These are phyloP conservation scores for Symbiodinium pilosum DNA, from an alignment of 73 alveolate genomes.

Conservation along the genomic window DNA sequence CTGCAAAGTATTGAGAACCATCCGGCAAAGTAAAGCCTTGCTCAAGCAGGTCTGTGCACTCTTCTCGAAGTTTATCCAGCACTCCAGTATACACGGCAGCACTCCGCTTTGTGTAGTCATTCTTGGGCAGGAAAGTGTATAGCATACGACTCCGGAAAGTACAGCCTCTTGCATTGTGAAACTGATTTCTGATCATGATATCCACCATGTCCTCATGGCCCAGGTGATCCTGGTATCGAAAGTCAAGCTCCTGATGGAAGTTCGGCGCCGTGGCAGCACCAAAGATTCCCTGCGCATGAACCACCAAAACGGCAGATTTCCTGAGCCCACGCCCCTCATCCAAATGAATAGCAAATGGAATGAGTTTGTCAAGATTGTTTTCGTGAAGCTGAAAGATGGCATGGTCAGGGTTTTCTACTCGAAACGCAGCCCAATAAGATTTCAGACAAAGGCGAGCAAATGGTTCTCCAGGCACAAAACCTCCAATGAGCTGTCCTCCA, in stretches of 20 bases:
- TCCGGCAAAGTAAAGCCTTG: background rate
- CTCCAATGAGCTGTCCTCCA: conserved; percentile 18
- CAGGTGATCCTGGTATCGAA: background rate
- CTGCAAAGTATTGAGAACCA: background rate
- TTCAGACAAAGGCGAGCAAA: background rate
- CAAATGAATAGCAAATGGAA: conserved; percentile 5
- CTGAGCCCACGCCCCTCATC: conserved; percentile 43
- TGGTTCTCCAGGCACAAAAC: background rate
- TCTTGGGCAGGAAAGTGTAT: conserved; percentile 11
- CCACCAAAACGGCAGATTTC: background rate
- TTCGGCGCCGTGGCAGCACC: background rate
- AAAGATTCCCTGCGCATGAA: background rate
- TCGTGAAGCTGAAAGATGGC: background rate
- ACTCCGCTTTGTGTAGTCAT: background rate
- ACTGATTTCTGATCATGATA: background rate
- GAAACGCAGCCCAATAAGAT: background rate
- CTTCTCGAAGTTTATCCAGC: background rate
- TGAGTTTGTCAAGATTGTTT: background rate
- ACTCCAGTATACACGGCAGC: background rate
- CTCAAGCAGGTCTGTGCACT: background rate
- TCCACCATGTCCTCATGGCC: background rate
- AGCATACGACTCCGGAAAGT: background rate
- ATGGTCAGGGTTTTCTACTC: background rate
- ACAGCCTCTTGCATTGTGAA: conserved; percentile 18
- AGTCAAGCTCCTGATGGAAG: background rate